phyloP scores from a whole-genome alignment of 2,329 filamentous ascomycete species.

The Sarocladium brachiariae region DNA sequence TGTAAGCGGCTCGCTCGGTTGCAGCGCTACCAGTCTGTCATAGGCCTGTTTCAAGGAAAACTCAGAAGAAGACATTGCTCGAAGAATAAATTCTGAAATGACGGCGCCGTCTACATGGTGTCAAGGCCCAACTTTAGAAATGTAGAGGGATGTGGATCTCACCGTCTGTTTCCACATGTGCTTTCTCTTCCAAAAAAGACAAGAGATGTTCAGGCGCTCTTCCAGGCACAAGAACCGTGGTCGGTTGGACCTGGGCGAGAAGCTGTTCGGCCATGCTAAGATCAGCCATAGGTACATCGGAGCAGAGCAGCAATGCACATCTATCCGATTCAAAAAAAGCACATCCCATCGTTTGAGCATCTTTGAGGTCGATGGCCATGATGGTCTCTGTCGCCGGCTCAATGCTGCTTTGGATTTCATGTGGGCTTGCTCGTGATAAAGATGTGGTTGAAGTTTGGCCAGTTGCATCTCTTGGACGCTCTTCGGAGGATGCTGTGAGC shows the following conservation, averaged over 20 bases:
- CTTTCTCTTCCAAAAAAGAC: conserved; percentile 20
- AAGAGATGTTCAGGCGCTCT: conserved; percentile 36
- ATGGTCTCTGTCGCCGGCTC: conserved; percentile 50
- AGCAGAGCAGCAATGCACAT: conserved; percentile 65
- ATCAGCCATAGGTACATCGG: conserved; percentile 66
- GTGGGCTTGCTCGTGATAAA: too few relatives aligned
- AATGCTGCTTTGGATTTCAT: too few relatives aligned
- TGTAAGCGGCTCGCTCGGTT: too few relatives aligned
- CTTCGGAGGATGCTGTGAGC: too few relatives aligned
- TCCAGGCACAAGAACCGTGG: conserved; percentile 45
- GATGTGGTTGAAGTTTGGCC: too few relatives aligned
- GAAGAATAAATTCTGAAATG: conserved; percentile 36
- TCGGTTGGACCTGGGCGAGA: conserved; percentile 47
- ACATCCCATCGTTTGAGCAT: conserved; percentile 69
- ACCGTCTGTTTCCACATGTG: conserved; percentile 5
- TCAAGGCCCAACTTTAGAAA: background rate
- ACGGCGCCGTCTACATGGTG: background rate
- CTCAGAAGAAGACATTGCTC: conserved; percentile 62
- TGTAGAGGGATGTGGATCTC: background rate
- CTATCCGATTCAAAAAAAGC: conserved; percentile 71
- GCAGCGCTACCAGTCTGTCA: conserved; percentile 51
- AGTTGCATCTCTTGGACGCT: too few relatives aligned
- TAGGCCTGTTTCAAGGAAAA: conserved; percentile 64
- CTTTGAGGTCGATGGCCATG: conserved; percentile 71
- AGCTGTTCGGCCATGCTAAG: conserved; percentile 61